A percentile compares a stretch with the other conserved stretches of the same genome.
Evolutionary conservation across 331 rosid species (phyloP).

Genomic region (Dryas integrifolia): DNA sequence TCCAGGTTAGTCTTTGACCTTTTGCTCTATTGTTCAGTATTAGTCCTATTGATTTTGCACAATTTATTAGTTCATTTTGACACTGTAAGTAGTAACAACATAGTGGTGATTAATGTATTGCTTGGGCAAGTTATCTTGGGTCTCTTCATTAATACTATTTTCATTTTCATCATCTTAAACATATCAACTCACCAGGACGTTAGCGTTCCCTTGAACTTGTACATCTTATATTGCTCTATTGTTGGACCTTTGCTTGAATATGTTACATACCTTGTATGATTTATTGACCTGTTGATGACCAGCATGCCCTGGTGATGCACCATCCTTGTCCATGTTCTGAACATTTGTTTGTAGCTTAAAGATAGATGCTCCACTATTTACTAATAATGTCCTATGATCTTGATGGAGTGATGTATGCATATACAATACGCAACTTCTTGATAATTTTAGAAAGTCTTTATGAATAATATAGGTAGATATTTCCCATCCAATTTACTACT

Average conservation of each 20-base stretch:
- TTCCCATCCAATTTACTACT: neutral
- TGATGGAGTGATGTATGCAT: neutral
- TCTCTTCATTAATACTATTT: neutral
- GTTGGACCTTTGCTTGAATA: neutral
- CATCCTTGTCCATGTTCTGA: neutral
- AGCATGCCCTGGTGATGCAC: neutral
- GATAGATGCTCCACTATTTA: neutral
- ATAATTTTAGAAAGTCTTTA: neutral
- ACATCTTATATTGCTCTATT: neutral
- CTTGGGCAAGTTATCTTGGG: neutral
- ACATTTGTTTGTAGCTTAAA: neutral
- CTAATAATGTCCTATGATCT: neutral
- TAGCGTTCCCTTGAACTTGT: neutral
- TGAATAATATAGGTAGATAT: neutral
- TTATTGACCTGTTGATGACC: neutral
- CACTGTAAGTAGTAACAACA: neutral
- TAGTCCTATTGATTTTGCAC: neutral
- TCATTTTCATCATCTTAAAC: no score
- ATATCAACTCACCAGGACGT: neutral
- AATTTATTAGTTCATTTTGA: conserved; percentile 1
- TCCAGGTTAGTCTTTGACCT: conserved; percentile 53
- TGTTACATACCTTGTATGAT: neutral
- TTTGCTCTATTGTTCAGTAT: conserved; percentile 12
- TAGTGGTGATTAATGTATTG: conserved; percentile 6
- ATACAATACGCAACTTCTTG: neutral